Evolutionary conservation across 139 green algal species (phyloP).

Genomic region (Chloropicon primus): DNA sequence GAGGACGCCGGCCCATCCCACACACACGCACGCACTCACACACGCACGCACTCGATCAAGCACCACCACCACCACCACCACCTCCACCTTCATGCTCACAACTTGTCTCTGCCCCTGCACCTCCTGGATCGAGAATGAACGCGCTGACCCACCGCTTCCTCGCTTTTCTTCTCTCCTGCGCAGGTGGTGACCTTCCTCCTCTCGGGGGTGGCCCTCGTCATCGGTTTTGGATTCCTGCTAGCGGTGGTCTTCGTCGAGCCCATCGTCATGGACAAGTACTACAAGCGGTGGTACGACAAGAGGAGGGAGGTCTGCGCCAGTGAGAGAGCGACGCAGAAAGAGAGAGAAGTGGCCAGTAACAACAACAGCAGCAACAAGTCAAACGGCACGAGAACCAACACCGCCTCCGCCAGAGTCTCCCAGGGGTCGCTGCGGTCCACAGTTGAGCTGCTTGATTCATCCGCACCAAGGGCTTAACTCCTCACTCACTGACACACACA

Average conservation of each 20-base stretch:
- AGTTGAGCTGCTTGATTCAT: too few relatives aligned
- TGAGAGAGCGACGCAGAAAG: background rate
- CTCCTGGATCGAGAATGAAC: too few relatives aligned
- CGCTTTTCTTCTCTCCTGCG: constrained; percentile 58
- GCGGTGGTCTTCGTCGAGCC: background rate
- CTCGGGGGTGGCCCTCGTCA: constrained; percentile 50
- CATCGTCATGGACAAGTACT: background rate
- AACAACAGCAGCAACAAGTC: background rate
- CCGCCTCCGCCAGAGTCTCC: too few relatives aligned
- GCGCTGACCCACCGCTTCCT: constrained; percentile 34
- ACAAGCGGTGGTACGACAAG: background rate
- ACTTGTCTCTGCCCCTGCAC: too few relatives aligned
- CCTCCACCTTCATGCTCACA: too few relatives aligned
- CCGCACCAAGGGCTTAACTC: background rate
- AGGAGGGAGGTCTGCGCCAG: background rate
- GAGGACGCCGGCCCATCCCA: too few relatives aligned
- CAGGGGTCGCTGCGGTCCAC: too few relatives aligned
- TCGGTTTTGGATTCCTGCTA: constrained; percentile 30
- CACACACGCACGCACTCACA: too few relatives aligned
- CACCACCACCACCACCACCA: too few relatives aligned
- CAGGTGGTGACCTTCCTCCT: constrained; percentile 51
- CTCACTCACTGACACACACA: constrained; percentile 21
- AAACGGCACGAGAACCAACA: too few relatives aligned
- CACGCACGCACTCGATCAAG: too few relatives aligned
- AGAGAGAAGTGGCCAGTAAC: background rate